Evolutionary conservation across 192 early-diverging fungal genomes (phyloP).

Genomic region (Powellomyces hirtus): DNA sequence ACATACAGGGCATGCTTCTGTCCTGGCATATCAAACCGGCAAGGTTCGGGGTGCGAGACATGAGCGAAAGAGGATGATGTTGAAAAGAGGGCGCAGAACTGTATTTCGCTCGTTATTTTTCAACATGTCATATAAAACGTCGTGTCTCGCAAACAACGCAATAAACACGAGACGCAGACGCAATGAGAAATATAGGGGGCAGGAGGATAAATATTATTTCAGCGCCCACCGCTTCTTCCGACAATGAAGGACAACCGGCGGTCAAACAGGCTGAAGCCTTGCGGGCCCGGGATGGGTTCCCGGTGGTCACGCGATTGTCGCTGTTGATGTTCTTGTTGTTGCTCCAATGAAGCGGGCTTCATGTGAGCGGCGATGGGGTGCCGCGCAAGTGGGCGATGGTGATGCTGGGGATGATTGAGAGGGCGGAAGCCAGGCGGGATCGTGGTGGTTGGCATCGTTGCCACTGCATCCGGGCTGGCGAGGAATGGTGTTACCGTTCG

Average conservation of each 20-base stretch:
- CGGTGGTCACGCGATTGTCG: not conserved
- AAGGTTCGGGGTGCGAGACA: too few relatives aligned
- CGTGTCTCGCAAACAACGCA: too few relatives aligned
- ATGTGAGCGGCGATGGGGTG: not conserved
- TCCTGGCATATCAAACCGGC: too few relatives aligned
- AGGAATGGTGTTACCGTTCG: not conserved
- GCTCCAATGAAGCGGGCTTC: not conserved
- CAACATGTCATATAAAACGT: too few relatives aligned
- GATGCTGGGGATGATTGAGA: not conserved
- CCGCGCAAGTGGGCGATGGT: not conserved
- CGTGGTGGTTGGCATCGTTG: not conserved
- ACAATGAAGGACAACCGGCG: not conserved
- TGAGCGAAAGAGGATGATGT: too few relatives aligned
- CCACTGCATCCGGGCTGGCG: not conserved
- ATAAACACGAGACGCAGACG: too few relatives aligned
- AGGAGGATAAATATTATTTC: too few relatives aligned
- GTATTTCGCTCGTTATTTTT: too few relatives aligned
- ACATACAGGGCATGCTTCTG: too few relatives aligned
- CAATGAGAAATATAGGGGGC: too few relatives aligned
- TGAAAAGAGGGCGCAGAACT: too few relatives aligned
- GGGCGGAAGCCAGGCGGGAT: not conserved
- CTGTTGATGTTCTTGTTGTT: not conserved
- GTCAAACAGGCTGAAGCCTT: conserved; percentile 2
- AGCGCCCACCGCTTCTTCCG: not conserved
- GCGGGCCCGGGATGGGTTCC: not conserved